Percentiles rank a stretch among this genome's conserved stretches.
phyloP scores from a whole-genome alignment of 306 rosid genomes.

The Crotalaria pallida region DNA sequence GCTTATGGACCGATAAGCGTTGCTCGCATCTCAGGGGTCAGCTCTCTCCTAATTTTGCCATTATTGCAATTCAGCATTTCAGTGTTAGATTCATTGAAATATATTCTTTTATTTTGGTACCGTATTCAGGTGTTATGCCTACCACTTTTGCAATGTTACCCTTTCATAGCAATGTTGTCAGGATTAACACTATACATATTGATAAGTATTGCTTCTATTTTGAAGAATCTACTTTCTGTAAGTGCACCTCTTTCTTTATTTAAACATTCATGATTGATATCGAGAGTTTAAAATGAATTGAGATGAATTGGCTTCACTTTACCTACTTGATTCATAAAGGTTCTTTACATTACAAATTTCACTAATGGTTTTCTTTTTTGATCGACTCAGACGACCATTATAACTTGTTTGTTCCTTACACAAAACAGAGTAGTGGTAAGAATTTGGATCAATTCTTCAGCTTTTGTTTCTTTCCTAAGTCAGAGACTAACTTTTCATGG shows the following conservation, averaged over 20 bases:
- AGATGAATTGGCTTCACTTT: neutral
- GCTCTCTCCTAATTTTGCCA: conserved; percentile 14
- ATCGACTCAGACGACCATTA: conserved; percentile 22
- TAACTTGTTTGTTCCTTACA: conserved; percentile 47
- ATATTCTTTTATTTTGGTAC: neutral
- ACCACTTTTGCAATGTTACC: conserved; percentile 43
- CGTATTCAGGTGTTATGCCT: conserved; percentile 27
- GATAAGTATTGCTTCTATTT: conserved; percentile 27
- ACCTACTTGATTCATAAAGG: too few species aligned
- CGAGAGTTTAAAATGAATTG: neutral
- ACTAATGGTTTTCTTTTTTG: neutral
- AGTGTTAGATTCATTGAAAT: neutral
- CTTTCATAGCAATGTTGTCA: conserved; percentile 35
- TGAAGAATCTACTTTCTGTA: conserved; percentile 25
- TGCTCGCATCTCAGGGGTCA: conserved; percentile 51
- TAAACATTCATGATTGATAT: neutral
- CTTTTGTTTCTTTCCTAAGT: neutral
- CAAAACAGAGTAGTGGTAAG: conserved; percentile 85
- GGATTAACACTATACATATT: conserved; percentile 28
- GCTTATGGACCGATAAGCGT: conserved; percentile 43
- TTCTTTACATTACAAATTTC: neutral
- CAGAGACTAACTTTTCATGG: neutral
- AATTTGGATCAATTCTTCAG: neutral
- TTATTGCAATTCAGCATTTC: neutral
- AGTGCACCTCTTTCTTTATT: conserved; percentile 12